Evolutionary conservation across 225 moss, liverwort and hornwort species (phyloP).

Genomic region (Marchantia polymorpha): DNA sequence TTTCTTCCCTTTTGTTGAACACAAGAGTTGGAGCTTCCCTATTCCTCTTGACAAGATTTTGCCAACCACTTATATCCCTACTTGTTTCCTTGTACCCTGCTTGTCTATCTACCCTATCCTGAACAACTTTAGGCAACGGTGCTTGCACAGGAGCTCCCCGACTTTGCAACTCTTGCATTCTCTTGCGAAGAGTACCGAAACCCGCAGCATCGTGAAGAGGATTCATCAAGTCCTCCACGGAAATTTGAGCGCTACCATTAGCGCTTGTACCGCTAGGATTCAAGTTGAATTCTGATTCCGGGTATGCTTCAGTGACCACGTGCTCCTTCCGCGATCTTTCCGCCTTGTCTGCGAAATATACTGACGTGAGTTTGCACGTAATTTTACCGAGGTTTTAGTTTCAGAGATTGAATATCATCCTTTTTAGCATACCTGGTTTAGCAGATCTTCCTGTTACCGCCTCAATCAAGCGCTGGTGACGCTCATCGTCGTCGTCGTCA

Average conservation of each 20-base stretch:
- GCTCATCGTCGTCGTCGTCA: conserved; percentile 41
- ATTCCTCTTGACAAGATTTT: conserved; percentile 68
- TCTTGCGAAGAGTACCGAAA: conserved; percentile 69
- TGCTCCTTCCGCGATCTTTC: conserved; percentile 53
- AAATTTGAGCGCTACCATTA: conserved; percentile 43
- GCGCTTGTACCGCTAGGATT: conserved; percentile 48
- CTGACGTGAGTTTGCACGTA: background rate
- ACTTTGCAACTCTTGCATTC: conserved; percentile 72
- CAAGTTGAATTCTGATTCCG: conserved; percentile 81
- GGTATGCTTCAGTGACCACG: conserved; percentile 68
- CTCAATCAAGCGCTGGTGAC: conserved; percentile 70
- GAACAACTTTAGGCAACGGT: conserved; percentile 75
- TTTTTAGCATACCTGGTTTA: conserved; percentile 43
- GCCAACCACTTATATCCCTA: conserved; percentile 78
- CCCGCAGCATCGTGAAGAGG: conserved; percentile 64
- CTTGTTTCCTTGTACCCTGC: conserved; percentile 74
- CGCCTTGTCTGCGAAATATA: conserved; percentile 39
- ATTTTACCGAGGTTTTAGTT: background rate
- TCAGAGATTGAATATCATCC: background rate
- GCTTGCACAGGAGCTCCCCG: conserved; percentile 55
- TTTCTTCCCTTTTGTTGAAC: conserved; percentile 56
- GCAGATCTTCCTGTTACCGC: conserved; percentile 63
- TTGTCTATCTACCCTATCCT: conserved; percentile 80
- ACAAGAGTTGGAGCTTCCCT: conserved; percentile 67
- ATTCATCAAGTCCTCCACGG: conserved; percentile 73